Base-by-base conservation (phyloP, 257 asterid species). In the Lavandula angustifolia region DNA sequence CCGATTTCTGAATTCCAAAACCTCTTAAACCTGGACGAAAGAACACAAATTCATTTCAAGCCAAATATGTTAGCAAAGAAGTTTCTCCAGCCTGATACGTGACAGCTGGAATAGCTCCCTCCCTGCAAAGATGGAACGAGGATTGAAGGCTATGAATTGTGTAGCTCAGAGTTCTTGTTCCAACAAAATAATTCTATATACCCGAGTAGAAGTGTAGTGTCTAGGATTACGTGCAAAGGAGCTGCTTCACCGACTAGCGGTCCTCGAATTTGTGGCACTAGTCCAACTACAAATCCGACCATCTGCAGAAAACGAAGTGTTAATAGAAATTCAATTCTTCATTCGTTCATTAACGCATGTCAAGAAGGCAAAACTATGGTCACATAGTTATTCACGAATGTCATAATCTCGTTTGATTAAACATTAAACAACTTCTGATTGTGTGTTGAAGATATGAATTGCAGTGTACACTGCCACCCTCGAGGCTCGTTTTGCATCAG, bases 71-170 rank as follows among this genome's bases (percentile, higher is more conserved):
- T n/a, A 33, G 44, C 50, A 44, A 44, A n/a, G 18, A 12, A 44
- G 13, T 9, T 34, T 55, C 6, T 29, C 7, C 18, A 27, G 22
- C 3, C 16, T 2, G n/a, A 42, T 6, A 16, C 22, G 96, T 88
- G 56, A 91, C 60, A 49, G 91, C 72, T 38, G 98, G 96, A 71
- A 91, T 88, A 60, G 98, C 87, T 62, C 95, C 98, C 55, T 86
- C 95, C 82, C 98, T 91, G 86, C 79, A 69, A 51, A 56, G 29
- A 52, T 18, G 9, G n/a, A 54, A 54, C 1, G 16, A 40, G 14
- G 16, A 54, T 48, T 41, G 37, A 48, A 57, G 58, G 14, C 50
- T 9, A 35, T 12, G 59, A 52, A 33, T 31, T 69, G 64, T 10
- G 27, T 31, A 6, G 40, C 62, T 50, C 22, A n/a, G 34, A 18